phyloP scores from a whole-genome alignment of 177 flowering plant species.

The Vitis hybrid region DNA sequence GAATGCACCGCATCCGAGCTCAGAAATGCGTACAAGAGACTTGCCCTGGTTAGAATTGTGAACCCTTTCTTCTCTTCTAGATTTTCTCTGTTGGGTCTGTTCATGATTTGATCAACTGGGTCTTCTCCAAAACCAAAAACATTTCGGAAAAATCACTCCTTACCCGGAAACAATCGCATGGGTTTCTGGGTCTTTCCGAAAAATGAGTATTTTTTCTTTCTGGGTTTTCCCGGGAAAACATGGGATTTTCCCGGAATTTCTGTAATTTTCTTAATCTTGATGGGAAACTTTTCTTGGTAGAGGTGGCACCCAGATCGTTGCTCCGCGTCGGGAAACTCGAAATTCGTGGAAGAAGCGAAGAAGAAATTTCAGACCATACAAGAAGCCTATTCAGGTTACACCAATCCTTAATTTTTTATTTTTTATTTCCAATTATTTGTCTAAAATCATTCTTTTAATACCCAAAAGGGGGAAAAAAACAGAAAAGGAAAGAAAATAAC shows the following conservation, averaged over 20 bases:
- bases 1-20: conserved; percentile 72
- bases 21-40: conserved; percentile 72
- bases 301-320: conserved; percentile 99
- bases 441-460: not conserved
- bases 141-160: too few species aligned
- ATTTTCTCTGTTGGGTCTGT: not conserved
- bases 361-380: conserved; percentile 85
- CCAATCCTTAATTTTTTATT: not conserved
- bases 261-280: conserved; percentile 1
- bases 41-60: conserved; percentile 67
- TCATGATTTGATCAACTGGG: not conserved
- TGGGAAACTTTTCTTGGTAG: conserved; percentile 30
- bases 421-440: not conserved
- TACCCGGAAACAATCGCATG: not conserved
- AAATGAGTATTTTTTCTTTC: not conserved
- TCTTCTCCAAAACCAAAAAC: not conserved
- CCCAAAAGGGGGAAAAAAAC: not conserved
- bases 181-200: conserved; percentile 1
- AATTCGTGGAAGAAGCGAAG: conserved; percentile 76
- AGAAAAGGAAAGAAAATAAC: not conserved
- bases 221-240: not conserved
- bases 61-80: not conserved
- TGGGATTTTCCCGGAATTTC: not conserved
- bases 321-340: conserved; percentile 64
- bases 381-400: conserved; percentile 82